A percentile compares a stretch with the other conserved stretches of the same genome.
phyloP scores from a whole-genome alignment of 2,329 filamentous ascomycete species.

The Scedosporium boydii region DNA sequence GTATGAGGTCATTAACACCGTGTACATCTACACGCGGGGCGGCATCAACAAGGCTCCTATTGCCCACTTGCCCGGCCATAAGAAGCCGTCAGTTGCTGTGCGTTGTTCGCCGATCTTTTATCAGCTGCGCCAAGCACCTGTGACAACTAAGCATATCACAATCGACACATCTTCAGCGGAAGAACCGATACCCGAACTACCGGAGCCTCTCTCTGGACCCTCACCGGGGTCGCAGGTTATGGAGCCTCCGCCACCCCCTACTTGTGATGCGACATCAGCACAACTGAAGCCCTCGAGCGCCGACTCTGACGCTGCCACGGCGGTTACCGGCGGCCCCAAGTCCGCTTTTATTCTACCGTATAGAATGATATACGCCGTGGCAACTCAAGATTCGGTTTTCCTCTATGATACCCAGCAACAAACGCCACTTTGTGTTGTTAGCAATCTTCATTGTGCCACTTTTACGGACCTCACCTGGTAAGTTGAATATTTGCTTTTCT shows the following conservation, averaged over 20 bases:
- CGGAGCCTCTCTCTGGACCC: slow-evolving; percentile 67
- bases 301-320: slow-evolving; percentile 30
- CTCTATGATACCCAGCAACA: slow-evolving; percentile 97
- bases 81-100: slow-evolving; percentile 94
- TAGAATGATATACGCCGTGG: slow-evolving; percentile 91
- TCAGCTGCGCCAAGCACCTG: slow-evolving; percentile 59
- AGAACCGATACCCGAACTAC: slow-evolving; percentile 72
- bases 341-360: slow-evolving; percentile 80
- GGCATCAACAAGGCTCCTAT: slow-evolving; percentile 96
- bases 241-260: slow-evolving; percentile 68
- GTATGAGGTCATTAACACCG: slow-evolving; percentile 90
- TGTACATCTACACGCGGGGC: slow-evolving; percentile 94
- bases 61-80: slow-evolving; percentile 90
- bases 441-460: slow-evolving; percentile 93
- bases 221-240: slow-evolving; percentile 53
- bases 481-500: slow-evolving; percentile 19
- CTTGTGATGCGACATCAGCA: slow-evolving; percentile 37
- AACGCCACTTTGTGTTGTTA: slow-evolving; percentile 86
- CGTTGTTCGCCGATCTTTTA: slow-evolving; percentile 90
- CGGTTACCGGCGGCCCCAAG: slow-evolving; percentile 46
- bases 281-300: slow-evolving; percentile 38
- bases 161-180: slow-evolving; percentile 88
- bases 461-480: slow-evolving; percentile 96
- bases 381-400: slow-evolving; percentile 89
- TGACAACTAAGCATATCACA: slow-evolving; percentile 76